Evolutionary conservation across 257 asterid species (phyloP), one percentile per base, ranked within the genome.

Genomic region (Coffea eugenioides): DNA sequence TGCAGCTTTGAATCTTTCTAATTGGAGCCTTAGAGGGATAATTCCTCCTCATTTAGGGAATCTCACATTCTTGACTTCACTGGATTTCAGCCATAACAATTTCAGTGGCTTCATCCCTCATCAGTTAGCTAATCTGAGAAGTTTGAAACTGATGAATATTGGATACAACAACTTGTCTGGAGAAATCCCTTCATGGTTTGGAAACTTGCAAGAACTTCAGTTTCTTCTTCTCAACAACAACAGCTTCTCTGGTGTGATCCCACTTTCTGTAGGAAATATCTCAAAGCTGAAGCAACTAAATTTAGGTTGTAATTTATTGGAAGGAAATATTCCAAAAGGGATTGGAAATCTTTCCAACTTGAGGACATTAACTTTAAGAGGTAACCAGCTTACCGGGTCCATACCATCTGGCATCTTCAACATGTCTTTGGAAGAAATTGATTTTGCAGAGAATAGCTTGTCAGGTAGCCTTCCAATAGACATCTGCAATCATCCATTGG

Each of bases 31-130:
- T n/a, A 48, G 16, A n/a, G 84, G 84, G 14, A 68, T 71, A n/a
- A 74, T 81, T 73, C 39, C 83, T 62, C 71, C 87, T 23, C 77
- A 70, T 64, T 23, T 84, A 10, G 85, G 87, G 48, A 84, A 84
- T 57, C 80, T 84, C 18, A 73, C 84, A 14, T 68, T 59, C 73
- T 79, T 84, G 39, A 68, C 61, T 0, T 68, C 80, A 43, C 27
- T 84, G 23, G 85, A 84, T 52, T 12, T 84, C 12, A 80, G 80
- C 74, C 34, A 16, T 43, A 84, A 84, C 80, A 46, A 69, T 61
- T 85, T 91, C 84, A 79, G 81, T 16, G 93, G 90, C 71, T 41
- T 10, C n/a, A 68, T 89, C 34, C 95, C 95, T 3, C 39, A 14
- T 6, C 83, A 82, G 68, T 85, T 90, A 56, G 84, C 86, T 21